A percentile compares a stretch with the other conserved stretches of the same genome.
These are phyloP conservation scores for Phlegmacium glaucopus DNA, from an alignment of 768 basidiomycete genomes.

Conservation along the genomic window DNA sequence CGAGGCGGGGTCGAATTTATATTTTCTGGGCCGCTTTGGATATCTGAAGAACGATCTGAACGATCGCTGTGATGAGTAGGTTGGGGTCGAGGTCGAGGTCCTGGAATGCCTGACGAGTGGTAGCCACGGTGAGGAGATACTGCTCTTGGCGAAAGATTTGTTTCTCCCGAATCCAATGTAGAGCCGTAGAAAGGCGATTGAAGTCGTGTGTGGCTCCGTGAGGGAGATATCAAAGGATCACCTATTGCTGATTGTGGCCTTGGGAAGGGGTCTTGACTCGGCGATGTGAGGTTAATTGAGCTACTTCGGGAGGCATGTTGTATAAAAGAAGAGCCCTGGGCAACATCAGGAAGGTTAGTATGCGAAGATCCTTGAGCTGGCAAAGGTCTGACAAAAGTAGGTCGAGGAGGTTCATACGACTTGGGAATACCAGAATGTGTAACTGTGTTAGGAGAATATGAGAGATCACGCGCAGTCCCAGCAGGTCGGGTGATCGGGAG, in stretches of 20 bases:
- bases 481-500: slow-evolving; percentile 32
- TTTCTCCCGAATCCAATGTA: slow-evolving; percentile 32
- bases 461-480: slow-evolving; percentile 18
- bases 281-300: slow-evolving; percentile 32
- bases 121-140: slow-evolving; percentile 34
- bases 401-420: slow-evolving; percentile 40
- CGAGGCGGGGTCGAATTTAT: slow-evolving; percentile 50
- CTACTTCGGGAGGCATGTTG: slow-evolving; percentile 23
- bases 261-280: slow-evolving; percentile 54
- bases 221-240: slow-evolving; percentile 40
- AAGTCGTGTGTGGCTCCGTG: slow-evolving; percentile 26
- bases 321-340: slow-evolving; percentile 18
- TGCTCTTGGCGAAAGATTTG: slow-evolving; percentile 29
- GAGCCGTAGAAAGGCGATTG: slow-evolving; percentile 37
- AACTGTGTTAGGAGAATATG: slow-evolving; percentile 20
- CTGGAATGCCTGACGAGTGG: slow-evolving; percentile 24
- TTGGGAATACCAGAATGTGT: slow-evolving; percentile 34
- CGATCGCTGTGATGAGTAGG: slow-evolving; percentile 25
- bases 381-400: slow-evolving; percentile 30
- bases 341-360: slow-evolving; percentile 27
- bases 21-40: slow-evolving; percentile 39
- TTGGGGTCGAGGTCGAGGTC: slow-evolving; percentile 27
- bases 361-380: slow-evolving; percentile 40
- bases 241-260: slow-evolving; percentile 65
- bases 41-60: slow-evolving; percentile 33